Conservation (phyloP, 805 yeast species). For the Clavispora vitiphila region DNA sequence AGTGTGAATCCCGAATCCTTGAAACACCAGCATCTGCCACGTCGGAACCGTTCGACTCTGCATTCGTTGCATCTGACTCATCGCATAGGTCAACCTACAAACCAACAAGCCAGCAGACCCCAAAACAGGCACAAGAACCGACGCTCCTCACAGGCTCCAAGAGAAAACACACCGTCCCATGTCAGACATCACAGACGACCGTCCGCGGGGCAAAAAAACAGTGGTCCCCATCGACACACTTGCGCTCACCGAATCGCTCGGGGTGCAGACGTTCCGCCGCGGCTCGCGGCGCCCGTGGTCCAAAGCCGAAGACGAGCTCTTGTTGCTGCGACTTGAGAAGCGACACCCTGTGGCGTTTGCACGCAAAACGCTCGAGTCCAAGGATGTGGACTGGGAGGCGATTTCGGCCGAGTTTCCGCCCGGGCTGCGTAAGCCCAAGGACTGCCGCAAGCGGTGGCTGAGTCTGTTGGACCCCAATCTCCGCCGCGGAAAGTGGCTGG, state of each 20-base stretch:
- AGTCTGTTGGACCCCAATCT: slow-evolving; percentile 79
- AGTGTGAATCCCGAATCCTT: too few relatives aligned
- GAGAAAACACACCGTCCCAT: too few relatives aligned
- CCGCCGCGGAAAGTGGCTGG: slow-evolving; percentile 83
- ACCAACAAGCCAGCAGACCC: background rate
- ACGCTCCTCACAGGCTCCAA: too few relatives aligned
- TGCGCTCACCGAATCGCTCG: slow-evolving; percentile 64
- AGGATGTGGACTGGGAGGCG: slow-evolving; percentile 57
- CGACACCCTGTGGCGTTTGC: slow-evolving; percentile 21
- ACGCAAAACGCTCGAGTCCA: slow-evolving; percentile 25
- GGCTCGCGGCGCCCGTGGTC: slow-evolving; percentile 69
- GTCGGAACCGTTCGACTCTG: too few relatives aligned
- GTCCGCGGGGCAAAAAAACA: slow-evolving; percentile 2
- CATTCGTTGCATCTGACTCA: background rate
- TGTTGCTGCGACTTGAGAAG: slow-evolving; percentile 40
- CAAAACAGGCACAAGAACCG: too few relatives aligned
- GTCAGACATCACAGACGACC: background rate
- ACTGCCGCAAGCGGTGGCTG: slow-evolving; percentile 84
- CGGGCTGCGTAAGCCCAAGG: slow-evolving; percentile 59
- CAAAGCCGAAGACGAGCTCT: slow-evolving; percentile 59
- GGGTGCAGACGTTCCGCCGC: slow-evolving; percentile 67
- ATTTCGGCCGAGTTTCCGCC: slow-evolving; percentile 44
- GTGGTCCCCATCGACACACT: slow-evolving; percentile 40
- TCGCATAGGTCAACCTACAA: too few relatives aligned
- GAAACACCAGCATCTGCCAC: background rate